Base-by-base conservation (phyloP, 768 basidiomycete genomes). In the Melanogaster broomeanus region DNA sequence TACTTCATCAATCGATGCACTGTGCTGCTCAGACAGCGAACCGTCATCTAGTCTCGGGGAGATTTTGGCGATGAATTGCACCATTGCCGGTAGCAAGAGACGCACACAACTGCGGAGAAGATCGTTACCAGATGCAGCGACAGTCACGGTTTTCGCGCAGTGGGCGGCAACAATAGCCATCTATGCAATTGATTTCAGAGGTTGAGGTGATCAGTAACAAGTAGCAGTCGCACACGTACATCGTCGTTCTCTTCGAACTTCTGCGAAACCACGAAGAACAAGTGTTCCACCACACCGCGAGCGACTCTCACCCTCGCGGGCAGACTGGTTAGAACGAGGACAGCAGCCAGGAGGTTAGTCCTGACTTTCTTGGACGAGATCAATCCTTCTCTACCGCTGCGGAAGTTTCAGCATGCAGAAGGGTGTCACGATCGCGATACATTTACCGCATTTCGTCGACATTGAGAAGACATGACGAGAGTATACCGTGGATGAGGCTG, bases 381-480 rank as follows among this genome's bases (percentile, higher is more conserved):
- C 0, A 77, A 59, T 0, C 93, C 95, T 52, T 84, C 78, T 42
- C 96, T 86, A 10, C 90, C 89, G 34, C 95, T 96, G 56, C 16
- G 55, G 31, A 48, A 25, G 15, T 6, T 43, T 55, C 18, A 63
- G 58, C 28, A 42, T 22, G 40, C 16, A 28, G 5, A 48, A 24
- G 22, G 28, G 19, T 6, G 35, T 21, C 34, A 4, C n/a, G 38
- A 18, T 34, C 19, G 10, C 34, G 28, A 52, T 24, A 44, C 28
- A 55, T 84, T 53, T 45, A 93, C 93, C 93, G 82, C 88, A 97
- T 93, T 54, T 87, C 90, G 61, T 98, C 95, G 21, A 98, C 78
- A 62, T 96, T 90, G 42, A 86, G 73, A 30, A 98, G 71, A 62
- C 91, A 93, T 0, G 87, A 79, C 0, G 92, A 95, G n/a, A 98